These are phyloP conservation scores for Inga leiocalycina DNA, from an alignment of 306 rosid species.

Conservation along the genomic window DNA sequence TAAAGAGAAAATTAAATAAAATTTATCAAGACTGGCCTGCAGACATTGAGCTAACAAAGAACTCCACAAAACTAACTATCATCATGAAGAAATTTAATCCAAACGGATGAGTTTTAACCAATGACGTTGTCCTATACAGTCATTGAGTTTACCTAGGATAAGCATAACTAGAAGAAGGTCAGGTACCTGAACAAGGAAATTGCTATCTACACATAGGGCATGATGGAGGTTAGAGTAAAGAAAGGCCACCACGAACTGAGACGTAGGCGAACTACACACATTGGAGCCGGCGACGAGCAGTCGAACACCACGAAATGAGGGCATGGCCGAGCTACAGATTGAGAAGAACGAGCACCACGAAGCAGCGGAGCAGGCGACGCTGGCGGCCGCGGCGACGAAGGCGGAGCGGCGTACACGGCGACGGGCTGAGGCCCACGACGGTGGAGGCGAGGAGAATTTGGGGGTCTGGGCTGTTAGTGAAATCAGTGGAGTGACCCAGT, in stretches of 20 bases:
- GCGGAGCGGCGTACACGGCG: no score
- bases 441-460: no score
- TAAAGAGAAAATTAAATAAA: background rate
- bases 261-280: no score
- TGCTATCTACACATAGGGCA: constrained; percentile 63
- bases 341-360: no score
- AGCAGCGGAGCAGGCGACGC: no score
- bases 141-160: constrained; percentile 2
- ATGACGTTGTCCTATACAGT: constrained; percentile 52
- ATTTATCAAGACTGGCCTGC: constrained; percentile 53
- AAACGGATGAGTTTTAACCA: constrained; percentile 54
- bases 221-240: background rate
- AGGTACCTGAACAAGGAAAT: constrained; percentile 81
- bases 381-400: no score
- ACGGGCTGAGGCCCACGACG: no score
- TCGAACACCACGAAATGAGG: no score
- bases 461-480: no score
- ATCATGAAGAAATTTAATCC: constrained; percentile 63
- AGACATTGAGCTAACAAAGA: constrained; percentile 83
- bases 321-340: background rate
- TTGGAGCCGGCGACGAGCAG: no score
- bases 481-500: no score
- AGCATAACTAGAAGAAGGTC: constrained; percentile 19
- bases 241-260: background rate
- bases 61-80: constrained; percentile 77